These are phyloP conservation scores for Hemisphaericaspora nanyangensis DNA, from an alignment of 805 yeast genomes.

Conservation along the genomic window DNA sequence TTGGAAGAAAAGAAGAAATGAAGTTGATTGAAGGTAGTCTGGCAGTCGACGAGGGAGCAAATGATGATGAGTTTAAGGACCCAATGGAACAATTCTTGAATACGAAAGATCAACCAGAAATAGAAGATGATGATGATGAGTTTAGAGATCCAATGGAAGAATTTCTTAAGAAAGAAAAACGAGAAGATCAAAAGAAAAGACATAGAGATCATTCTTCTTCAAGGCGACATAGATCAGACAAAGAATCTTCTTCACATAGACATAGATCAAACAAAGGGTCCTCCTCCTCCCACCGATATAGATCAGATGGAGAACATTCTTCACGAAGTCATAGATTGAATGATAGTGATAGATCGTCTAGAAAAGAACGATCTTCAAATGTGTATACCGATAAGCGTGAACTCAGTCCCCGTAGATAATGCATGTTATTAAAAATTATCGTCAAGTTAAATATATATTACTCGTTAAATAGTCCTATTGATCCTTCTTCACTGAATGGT, in stretches of 20 bases:
- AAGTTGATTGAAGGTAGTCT: neutral
- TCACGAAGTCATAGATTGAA: too few species aligned
- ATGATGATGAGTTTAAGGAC: constrained; percentile 29
- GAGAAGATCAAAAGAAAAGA: constrained; percentile 4
- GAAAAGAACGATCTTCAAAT: too few species aligned
- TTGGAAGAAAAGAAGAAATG: neutral
- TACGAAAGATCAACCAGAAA: too few species aligned
- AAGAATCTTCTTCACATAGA: neutral
- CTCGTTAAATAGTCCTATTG: neutral
- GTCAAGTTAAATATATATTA: neutral
- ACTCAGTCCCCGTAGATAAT: neutral
- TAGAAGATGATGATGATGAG: constrained; percentile 19
- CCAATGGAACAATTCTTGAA: constrained; percentile 16
- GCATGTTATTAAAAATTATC: too few species aligned
- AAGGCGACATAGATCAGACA: constrained; percentile 1
- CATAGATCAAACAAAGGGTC: neutral
- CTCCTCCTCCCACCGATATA: too few species aligned
- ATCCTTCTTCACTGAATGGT: constrained; percentile 8
- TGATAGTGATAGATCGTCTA: too few species aligned
- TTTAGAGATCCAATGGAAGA: constrained; percentile 19
- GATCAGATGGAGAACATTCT: too few species aligned
- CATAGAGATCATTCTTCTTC: too few species aligned
- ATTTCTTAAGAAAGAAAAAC: constrained; percentile 7
- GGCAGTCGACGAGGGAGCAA: neutral
- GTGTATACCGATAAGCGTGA: neutral